A percentile compares a stretch with the other conserved stretches of the same genome.
phyloP scores from a whole-genome alignment of 768 basidiomycete genomes.

The Boletus rubroflammeus region DNA sequence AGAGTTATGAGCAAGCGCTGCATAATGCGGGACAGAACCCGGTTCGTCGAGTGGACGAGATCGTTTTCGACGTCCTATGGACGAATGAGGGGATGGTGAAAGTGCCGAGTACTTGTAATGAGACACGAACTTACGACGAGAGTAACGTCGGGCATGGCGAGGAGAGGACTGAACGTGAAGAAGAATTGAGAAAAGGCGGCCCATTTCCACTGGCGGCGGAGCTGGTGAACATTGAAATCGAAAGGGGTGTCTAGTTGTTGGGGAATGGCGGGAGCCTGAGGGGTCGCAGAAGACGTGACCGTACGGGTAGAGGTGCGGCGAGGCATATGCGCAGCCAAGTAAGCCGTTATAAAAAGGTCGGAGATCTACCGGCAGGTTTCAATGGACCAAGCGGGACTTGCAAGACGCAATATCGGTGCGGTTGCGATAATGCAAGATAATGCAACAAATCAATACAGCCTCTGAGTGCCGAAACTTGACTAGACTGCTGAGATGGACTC shows the following conservation, averaged over 20 bases:
- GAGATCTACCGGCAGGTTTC: constrained; percentile 32
- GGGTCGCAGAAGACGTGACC: constrained; percentile 31
- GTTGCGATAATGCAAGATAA: constrained; percentile 20
- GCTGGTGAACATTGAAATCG: constrained; percentile 43
- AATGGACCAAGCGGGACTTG: constrained; percentile 18
- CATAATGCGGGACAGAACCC: constrained; percentile 70
- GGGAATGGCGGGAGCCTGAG: constrained; percentile 26
- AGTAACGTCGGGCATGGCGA: constrained; percentile 69
- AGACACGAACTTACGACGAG: constrained; percentile 46
- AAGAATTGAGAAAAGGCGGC: constrained; percentile 90
- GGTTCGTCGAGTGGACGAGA: constrained; percentile 54
- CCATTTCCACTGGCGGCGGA: constrained; percentile 89
- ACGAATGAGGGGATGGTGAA: constrained; percentile 11
- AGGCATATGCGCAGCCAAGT: constrained; percentile 48
- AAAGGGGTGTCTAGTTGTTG: constrained; percentile 26
- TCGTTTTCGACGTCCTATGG: constrained; percentile 77
- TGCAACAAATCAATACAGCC: constrained; percentile 20
- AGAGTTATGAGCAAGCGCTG: constrained; percentile 67
- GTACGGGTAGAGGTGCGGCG: constrained; percentile 48
- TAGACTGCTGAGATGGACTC: constrained; percentile 7
- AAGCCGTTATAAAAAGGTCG: constrained; percentile 36
- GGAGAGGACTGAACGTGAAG: constrained; percentile 73
- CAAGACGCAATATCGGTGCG: constrained; percentile 15
- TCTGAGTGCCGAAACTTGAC: constrained; percentile 9
- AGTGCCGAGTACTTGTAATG: background rate